Percentiles rank a stretch among this genome's conserved stretches.
Evolutionary conservation across 306 rosid species (phyloP).

Genomic region (cucumber (Cucumis sativus)): Cucumber_9930_V3 NC_026658.2:14976001-14976500

Average conservation of each 20-base stretch:
- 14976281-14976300: conserved; percentile 29
- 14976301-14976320: conserved; percentile 65
- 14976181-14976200: not conserved
- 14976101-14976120: conserved; percentile 15
- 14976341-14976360: conserved; percentile 79
- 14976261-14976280: not conserved
- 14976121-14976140: conserved; percentile 2
- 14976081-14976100: conserved; percentile 66
- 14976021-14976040: not conserved
- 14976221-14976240: conserved; percentile 32
- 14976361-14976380: conserved; percentile 60
- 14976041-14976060: conserved; percentile 29
- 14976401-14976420: conserved; percentile 59
- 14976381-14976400: conserved; percentile 52
- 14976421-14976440: conserved; percentile 65
- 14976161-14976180: conserved; percentile 30
- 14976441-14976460: conserved; percentile 77
- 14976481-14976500: conserved; percentile 24
- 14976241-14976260: not conserved
- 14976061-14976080: conserved; percentile 76
- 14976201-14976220: not conserved
- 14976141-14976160: conserved; percentile 69
- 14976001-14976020: not conserved
- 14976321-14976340: conserved; percentile 87
- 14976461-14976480: conserved; percentile 54